Evolutionary conservation across 2,329 filamentous ascomycete genomes (phyloP).

Genomic region (Cytospora schulzeri): DNA sequence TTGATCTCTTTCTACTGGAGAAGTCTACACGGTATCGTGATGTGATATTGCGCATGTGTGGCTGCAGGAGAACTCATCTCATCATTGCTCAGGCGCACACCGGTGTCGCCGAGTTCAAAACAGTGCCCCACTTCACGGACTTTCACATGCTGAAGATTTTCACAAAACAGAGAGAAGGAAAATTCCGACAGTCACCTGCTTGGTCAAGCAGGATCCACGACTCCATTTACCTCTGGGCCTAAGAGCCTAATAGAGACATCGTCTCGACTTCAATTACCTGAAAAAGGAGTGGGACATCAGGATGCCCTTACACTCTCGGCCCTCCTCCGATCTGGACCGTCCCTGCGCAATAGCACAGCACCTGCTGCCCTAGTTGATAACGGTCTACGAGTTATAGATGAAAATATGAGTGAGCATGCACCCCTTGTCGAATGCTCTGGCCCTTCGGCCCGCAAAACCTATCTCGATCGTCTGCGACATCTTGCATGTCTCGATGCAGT

Average conservation of each 20-base stretch:
- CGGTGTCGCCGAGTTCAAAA: not conserved
- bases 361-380: not conserved
- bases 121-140: not conserved
- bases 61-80: not conserved
- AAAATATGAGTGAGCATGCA: not conserved
- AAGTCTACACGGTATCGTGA: not conserved
- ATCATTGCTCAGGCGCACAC: not conserved
- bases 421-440: not conserved
- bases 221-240: not conserved
- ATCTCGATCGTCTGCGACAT: conserved; percentile 6
- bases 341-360: not conserved
- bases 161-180: not conserved
- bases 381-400: not conserved
- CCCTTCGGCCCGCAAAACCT: conserved; percentile 1
- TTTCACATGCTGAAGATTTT: not conserved
- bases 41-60: not conserved
- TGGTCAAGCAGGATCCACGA: not conserved
- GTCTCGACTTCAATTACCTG: conserved; percentile 1
- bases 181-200: not conserved
- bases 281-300: not conserved
- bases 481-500: not conserved
- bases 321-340: conserved; percentile 5
- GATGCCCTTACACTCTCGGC: not conserved
- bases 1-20: not conserved
- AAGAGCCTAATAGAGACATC: conserved; percentile 10